Percentiles rank a stretch among this genome's conserved stretches.
phyloP scores from a whole-genome alignment of 2,329 filamentous ascomycete genomes.

The Fusarium kyushuense region DNA sequence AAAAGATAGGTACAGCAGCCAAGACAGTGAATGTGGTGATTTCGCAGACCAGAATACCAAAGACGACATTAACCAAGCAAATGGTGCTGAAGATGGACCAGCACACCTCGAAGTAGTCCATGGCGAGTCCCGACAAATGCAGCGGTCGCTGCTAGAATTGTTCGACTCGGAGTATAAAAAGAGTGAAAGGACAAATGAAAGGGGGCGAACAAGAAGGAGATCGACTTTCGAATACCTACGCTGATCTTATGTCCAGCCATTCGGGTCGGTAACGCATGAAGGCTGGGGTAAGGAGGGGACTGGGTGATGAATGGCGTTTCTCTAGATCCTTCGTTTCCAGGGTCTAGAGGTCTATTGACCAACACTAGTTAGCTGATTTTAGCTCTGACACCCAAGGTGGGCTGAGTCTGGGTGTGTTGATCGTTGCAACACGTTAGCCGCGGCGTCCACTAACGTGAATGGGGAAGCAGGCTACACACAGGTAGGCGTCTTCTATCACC shows the following conservation, averaged over 20 bases:
- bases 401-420: not conserved
- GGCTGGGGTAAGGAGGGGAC: not conserved
- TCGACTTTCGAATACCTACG: not conserved
- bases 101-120: conserved; percentile 53
- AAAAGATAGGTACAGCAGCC: conserved; percentile 54
- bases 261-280: not conserved
- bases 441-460: not conserved
- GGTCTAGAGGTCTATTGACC: not conserved
- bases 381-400: not conserved
- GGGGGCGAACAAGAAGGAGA: not conserved
- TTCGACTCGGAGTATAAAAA: not conserved
- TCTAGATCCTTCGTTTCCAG: not conserved
- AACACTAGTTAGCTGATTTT: not conserved
- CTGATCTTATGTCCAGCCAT: conserved; percentile 6
- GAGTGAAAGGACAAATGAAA: not conserved
- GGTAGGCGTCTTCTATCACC: not conserved
- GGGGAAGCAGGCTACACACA: not conserved
- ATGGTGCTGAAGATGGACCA: conserved; percentile 59
- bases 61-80: conserved; percentile 54
- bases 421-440: not conserved
- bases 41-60: conserved; percentile 54
- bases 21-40: conserved; percentile 54
- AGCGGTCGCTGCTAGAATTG: not conserved
- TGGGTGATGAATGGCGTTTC: not conserved
- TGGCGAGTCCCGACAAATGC: not conserved